Evolutionary conservation across 2,329 filamentous ascomycete species (phyloP), one percentile per base, ranked within the genome.

Genomic region (Aurifilum marmelostoma): DNA sequence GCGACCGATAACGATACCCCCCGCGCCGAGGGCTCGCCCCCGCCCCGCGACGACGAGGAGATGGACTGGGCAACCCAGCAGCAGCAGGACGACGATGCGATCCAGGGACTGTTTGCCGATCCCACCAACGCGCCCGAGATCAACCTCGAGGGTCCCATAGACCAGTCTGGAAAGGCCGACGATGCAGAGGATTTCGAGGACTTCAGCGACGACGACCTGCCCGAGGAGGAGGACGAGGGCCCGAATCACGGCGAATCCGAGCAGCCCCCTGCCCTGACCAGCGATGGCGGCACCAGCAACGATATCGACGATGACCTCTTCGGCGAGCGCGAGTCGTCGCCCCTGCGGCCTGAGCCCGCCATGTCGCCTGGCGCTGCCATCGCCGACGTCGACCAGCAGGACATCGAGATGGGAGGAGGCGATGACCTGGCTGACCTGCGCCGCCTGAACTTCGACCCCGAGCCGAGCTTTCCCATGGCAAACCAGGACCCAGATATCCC

Each of bases 111-210:
- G 12, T 76, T 87, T 56, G 75, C 74, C 16, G 79, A 77, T 39
- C 72, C 74, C 9, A 72, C 75, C 27, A 75, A 82, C 16, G 79
- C 79, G 11, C 75, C 83, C 5, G 80, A 81, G 64, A 76, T 88
- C 69, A 80, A 84, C 39, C 76, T 75, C 52, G 77, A 81, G 64
- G 80, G 80, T 66, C 77, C 83, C 32, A 86, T 90, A 72, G 89
- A 90, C 72, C 84, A 89, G 72, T 83, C 84, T 8, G 91, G 93
- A 78, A 99, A 99, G 80, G 95, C 94, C 67, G 94, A 94, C 70
- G 92, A 98, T 80, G 96, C 96, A 54, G 82, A 96, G 71, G 96
- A 99, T 77, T 99, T 85, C 58, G 83, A 96, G 71, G 95, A 99
- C 77, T 98, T 87, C 75, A 94, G 98, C 71, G 91, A 91, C 73